These are phyloP conservation scores for Paxillus ammoniavirescens DNA, from an alignment of 768 basidiomycete species.

Conservation along the genomic window DNA sequence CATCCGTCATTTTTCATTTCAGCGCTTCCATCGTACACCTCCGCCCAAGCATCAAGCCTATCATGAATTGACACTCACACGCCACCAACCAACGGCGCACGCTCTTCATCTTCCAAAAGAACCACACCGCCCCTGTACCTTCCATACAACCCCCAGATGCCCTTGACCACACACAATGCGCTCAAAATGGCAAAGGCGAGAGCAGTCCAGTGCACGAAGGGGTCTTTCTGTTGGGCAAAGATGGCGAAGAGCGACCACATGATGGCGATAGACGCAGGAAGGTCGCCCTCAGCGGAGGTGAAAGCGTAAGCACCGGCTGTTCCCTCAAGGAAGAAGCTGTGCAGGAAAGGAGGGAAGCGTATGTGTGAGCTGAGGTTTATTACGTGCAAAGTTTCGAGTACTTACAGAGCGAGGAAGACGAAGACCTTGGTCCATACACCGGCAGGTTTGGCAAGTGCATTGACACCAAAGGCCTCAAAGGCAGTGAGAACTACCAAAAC, in stretches of 20 bases:
- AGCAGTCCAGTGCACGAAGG: conserved; percentile 89
- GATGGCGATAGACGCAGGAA: conserved; percentile 89
- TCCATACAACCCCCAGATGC: conserved; percentile 53
- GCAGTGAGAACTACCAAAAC: conserved; percentile 78
- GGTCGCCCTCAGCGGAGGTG: conserved; percentile 85
- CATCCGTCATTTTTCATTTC: not conserved
- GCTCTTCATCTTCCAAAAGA: conserved; percentile 80
- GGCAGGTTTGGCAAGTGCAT: conserved; percentile 59
- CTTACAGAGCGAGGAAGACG: conserved; percentile 87
- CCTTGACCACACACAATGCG: conserved; percentile 82
- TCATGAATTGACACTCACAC: conserved; percentile 12
- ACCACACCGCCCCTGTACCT: conserved; percentile 49
- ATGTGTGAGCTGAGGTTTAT: conserved; percentile 3
- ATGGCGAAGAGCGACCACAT: conserved; percentile 94
- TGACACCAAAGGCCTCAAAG: conserved; percentile 87
- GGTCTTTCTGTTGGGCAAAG: conserved; percentile 66
- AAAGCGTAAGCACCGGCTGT: conserved; percentile 95
- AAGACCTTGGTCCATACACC: conserved; percentile 94
- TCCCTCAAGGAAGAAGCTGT: conserved; percentile 86
- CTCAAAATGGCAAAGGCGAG: conserved; percentile 84
- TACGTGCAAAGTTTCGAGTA: conserved; percentile 1
- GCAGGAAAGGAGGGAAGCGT: conserved; percentile 4
- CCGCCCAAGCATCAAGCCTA: not conserved
- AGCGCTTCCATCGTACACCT: not conserved
- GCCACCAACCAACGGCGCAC: conserved; percentile 71